Evolutionary conservation across 768 basidiomycete genomes (phyloP), one percentile per base, ranked within the genome.

Genomic region (Boletus huronensis): DNA sequence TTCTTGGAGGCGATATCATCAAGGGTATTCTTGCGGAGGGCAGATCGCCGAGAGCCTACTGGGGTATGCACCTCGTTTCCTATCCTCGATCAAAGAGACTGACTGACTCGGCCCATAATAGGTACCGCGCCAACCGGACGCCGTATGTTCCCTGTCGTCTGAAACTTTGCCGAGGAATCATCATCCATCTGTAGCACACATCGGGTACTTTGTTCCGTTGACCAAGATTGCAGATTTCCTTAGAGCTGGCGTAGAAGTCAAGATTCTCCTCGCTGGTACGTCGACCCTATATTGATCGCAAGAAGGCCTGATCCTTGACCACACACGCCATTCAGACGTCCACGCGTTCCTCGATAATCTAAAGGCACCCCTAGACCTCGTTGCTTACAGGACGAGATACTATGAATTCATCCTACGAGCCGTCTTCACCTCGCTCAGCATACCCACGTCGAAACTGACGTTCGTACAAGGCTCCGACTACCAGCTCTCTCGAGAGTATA

Each of bases 341-440:
- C 97, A 98, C 64, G 97, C 94, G 7, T 98, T 98, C 77, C 83
- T 99, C 44, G 97, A 99, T 69, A 97, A 98, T 66, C 77, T 95
- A 62, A 99, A 99, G 73, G 95, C 97, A 0, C 95, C 96, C 0
- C 75, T 96, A 1, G 93, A 94, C 45, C 89, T 97, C 54, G 93
- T 99, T 44, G 81, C 79, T 0, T 80, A 94, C 72, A 82, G 95
- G 28, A 90, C 88, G 54, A 84, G 87, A 62, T 99, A 96, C 83
- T 99, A 99, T 75, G 76, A 92, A 63, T 79, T 80, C 65, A 55
- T 98, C 53, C 80, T 98, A 26, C 81, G 81, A 42, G 80, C 93
- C 32, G 88, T 98, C 50, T 91, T 99, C 75, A 80, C 77, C 26
- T 87, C 92, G 0, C 84, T 99, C 53, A 91, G 91, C 31, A 96